Conservation (phyloP, 2,329 filamentous ascomycete genomes). For the Fusarium neocosmosporiellum region DNA sequence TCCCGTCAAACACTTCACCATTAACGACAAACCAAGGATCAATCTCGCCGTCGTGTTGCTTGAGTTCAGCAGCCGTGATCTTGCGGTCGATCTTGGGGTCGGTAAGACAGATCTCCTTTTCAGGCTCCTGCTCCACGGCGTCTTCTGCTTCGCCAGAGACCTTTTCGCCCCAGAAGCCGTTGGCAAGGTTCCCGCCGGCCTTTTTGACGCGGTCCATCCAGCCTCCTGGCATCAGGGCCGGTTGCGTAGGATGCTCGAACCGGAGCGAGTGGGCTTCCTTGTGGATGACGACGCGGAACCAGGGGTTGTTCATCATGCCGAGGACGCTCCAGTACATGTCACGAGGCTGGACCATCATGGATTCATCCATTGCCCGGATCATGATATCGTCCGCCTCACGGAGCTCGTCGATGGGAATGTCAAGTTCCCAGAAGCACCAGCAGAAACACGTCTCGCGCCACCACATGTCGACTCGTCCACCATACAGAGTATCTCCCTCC, state of each 20-base stretch:
- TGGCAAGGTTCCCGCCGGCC: slow-evolving; percentile 79
- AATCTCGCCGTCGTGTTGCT: slow-evolving; percentile 71
- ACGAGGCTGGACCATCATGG: slow-evolving; percentile 85
- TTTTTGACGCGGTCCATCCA: slow-evolving; percentile 97
- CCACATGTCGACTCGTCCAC: slow-evolving; percentile 81
- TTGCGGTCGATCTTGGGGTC: slow-evolving; percentile 71
- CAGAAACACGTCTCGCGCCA: slow-evolving; percentile 87
- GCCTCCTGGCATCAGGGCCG: slow-evolving; percentile 79
- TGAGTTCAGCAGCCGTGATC: slow-evolving; percentile 79
- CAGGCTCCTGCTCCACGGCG: slow-evolving; percentile 58
- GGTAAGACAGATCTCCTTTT: slow-evolving; percentile 80
- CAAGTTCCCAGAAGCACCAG: slow-evolving; percentile 91
- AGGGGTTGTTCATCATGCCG: slow-evolving; percentile 98
- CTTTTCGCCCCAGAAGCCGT: slow-evolving; percentile 87
- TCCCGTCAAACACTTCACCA: slow-evolving; percentile 90
- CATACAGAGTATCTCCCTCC: slow-evolving; percentile 73
- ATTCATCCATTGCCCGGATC: slow-evolving; percentile 89
- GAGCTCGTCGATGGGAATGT: slow-evolving; percentile 72
- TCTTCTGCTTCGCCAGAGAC: slow-evolving; percentile 62
- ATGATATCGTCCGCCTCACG: slow-evolving; percentile 76
- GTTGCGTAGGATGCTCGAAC: slow-evolving; percentile 92
- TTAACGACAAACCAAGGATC: slow-evolving; percentile 90
- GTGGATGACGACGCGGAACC: slow-evolving; percentile 85
- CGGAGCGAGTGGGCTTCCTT: slow-evolving; percentile 70
- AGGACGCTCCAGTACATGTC: slow-evolving; percentile 98